Evolutionary conservation across 495 filamentous ascomycete species (phyloP), one percentile per base, ranked within the genome.

Genomic region (Xylaria venustula): DNA sequence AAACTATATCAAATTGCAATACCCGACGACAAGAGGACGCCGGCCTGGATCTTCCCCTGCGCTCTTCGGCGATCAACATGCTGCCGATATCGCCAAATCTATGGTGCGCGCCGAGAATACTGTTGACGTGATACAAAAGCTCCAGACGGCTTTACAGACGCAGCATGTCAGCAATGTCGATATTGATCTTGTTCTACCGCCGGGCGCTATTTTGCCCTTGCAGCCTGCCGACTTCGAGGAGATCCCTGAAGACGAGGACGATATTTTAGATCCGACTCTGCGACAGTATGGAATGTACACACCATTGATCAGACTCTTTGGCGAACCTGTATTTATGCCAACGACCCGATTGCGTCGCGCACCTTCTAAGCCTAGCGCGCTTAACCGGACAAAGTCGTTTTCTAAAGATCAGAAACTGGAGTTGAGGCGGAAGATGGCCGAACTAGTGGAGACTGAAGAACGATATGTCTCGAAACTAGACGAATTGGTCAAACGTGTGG

Each of bases 361-460:
- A 14, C 91, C 93, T 20, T 97, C 93, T 20, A 90, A 87, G 69
- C 87, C 92, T 15, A 93, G 87, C 45, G 86, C 90, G 34, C 74
- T 92, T 28, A 91, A 88, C 70, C 81, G 86, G 59, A 88, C 81
- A 53, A 87, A 84, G 62, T 80, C 86, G 0, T 90, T 97, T 63
- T 83, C 87, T 7, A 87, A 87, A 67, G 86, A 87, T 45, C 91
- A 97, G 67, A 93, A 95, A 67, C 83, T 92, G 54, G 87, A 87
- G 41, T 73, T 98, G 57, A 86, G 92, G 52, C 85, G 90, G 62
- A 92, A 96, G 68, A 88, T 99, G 86, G 89, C 87, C 63, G 94
- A 99, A 71, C 69, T 98, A 58, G 83, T 96, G 25, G 91, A 96
- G 66, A 99, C 94, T 0, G 94, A 99, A 74, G 91, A 93, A 67